Conservation (phyloP, 2,329 filamentous ascomycete genomes). For the Phialocephala subalpina region DNA sequence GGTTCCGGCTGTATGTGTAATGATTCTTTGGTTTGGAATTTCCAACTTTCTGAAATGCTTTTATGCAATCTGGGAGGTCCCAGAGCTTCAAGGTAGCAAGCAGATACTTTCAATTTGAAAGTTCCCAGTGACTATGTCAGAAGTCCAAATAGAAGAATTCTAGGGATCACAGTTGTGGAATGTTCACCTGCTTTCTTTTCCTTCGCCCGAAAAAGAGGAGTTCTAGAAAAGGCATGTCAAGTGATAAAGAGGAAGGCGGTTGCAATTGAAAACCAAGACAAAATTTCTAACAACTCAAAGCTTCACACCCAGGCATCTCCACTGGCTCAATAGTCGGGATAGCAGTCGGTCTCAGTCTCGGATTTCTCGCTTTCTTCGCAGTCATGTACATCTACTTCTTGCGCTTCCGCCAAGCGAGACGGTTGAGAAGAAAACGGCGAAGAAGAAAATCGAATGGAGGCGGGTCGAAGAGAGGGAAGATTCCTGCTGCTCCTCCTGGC, state of each 20-base stretch:
- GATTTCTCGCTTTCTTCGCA: slow-evolving; percentile 23
- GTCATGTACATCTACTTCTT: slow-evolving; percentile 34
- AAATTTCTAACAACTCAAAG: background rate
- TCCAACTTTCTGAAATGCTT: background rate
- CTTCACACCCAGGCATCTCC: slow-evolving; percentile 20
- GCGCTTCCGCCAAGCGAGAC: slow-evolving; percentile 14
- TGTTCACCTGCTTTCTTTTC: no score
- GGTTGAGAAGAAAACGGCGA: slow-evolving; percentile 2
- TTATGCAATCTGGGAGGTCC: no score
- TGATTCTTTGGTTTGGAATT: background rate
- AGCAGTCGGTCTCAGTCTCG: slow-evolving; percentile 27
- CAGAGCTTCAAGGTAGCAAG: no score
- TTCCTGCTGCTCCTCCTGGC: background rate
- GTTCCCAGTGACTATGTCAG: no score
- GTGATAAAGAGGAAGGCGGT: no score
- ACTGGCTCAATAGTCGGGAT: slow-evolving; percentile 32
- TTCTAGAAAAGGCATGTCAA: no score
- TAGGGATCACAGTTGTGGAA: no score
- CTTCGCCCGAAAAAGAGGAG: no score
- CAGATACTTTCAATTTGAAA: no score
- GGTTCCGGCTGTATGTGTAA: background rate
- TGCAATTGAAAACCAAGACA: no score
- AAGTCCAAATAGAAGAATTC: no score
- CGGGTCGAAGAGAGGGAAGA: slow-evolving; percentile 13
- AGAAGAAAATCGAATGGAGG: slow-evolving; percentile 10